Conservation (phyloP, 331 rosid genomes). For the Acacia concinna region DNA sequence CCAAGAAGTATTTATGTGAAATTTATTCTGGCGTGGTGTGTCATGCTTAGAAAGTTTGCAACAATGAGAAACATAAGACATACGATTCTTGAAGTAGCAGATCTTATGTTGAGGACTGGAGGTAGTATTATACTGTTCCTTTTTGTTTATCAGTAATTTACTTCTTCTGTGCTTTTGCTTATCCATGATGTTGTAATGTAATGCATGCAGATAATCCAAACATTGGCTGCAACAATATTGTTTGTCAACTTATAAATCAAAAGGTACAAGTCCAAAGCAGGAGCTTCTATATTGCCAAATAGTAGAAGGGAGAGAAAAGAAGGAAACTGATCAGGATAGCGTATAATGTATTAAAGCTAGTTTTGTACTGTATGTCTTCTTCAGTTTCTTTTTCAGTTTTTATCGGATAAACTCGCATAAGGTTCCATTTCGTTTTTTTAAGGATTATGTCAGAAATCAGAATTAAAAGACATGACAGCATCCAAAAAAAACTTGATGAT, state of each 20-base stretch:
- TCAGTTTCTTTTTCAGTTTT: background rate
- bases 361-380: background rate
- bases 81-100: background rate
- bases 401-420: constrained; percentile 8
- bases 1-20: background rate
- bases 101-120: too few species aligned
- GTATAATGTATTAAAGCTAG: background rate
- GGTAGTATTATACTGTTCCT: background rate
- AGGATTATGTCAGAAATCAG: constrained; percentile 7
- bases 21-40: background rate
- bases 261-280: background rate
- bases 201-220: background rate
- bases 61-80: background rate
- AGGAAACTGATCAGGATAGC: background rate
- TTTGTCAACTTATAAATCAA: background rate
- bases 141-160: background rate
- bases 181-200: background rate
- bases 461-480: background rate
- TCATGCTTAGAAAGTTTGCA: background rate
- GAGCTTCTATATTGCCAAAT: background rate
- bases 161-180: background rate
- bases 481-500: constrained; percentile 3
- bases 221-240: background rate
- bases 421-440: background rate
- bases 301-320: background rate